Evolutionary conservation across 2,329 filamentous ascomycete species (phyloP).

Genomic region (Trichophyton schoenleinii): DNA sequence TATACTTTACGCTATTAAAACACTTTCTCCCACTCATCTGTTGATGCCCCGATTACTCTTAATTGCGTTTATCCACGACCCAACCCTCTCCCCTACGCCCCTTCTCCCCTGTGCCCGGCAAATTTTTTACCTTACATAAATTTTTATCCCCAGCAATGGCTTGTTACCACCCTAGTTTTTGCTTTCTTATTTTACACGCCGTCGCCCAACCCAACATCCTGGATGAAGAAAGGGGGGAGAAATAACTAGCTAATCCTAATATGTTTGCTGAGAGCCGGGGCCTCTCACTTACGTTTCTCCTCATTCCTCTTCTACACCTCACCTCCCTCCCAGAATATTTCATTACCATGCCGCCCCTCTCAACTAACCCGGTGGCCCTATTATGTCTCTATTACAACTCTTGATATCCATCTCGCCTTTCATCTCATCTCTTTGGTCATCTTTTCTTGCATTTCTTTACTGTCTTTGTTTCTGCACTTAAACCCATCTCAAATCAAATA

Average conservation of each 20-base stretch:
- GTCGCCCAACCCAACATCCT: neutral
- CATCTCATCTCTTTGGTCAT: neutral
- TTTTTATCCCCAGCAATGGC: neutral
- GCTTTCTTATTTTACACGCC: neutral
- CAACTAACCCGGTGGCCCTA: neutral
- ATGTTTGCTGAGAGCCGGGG: constrained; percentile 1
- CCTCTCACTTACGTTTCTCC: neutral
- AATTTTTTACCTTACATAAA: neutral
- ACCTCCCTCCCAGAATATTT: neutral
- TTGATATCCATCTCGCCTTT: constrained; percentile 2
- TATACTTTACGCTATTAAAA: neutral
- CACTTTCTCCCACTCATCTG: neutral
- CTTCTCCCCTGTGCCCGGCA: neutral
- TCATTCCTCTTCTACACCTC: neutral
- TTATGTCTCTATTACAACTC: neutral
- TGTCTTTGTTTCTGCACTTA: neutral
- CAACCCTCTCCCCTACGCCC: neutral
- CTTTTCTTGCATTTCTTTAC: neutral
- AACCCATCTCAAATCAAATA: neutral
- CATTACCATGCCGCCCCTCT: neutral
- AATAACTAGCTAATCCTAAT: constrained; percentile 3
- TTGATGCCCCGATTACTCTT: neutral
- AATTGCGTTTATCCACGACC: neutral
- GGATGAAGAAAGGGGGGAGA: constrained; percentile 1
- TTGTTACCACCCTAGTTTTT: neutral